Base-by-base conservation (phyloP, 2,329 filamentous ascomycete genomes). In the Diplodia intermedia region DNA sequence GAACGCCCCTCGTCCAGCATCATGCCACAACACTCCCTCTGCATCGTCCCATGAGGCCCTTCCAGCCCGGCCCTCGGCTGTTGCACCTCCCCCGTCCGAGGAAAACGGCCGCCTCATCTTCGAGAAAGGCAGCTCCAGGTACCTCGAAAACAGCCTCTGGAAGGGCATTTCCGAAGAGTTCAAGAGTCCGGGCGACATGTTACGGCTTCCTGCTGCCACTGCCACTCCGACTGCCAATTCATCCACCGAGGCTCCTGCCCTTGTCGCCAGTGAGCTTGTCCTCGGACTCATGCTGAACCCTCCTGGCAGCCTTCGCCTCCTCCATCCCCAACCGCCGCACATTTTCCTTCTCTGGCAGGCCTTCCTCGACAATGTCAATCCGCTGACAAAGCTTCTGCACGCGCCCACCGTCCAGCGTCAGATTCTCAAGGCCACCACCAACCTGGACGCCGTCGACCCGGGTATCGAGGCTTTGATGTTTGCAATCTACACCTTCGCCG, bases 301-400 rank as follows among this genome's bases (percentile, higher is more conserved):
- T 69, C 70, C 1, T 65, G 40, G 53, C 56, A 67, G 61, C 26
- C 68, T 78, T 18, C 70, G 71, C 12, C 75, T 79, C 1, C 71
- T 88, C 0, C 89, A 90, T 71, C 91, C 91, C 0, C 82, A 87
- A 4, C 85, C 88, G 0, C 84, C 87, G 14, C 87, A 91, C 40
- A 86, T 91, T 31, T 89, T 91, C 73, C 84, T 85, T 62, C 83
- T 94, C 5, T 94, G 91, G 91, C 89, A 93, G 75, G 82, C 88
- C 9, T 93, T 90, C 71, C 80, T 93, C 6, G 88, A 92, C 60
- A 89, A 91, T 69, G 88, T 94, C 67, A 91, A 94, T 72, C 91
- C 91, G 0, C 76, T 93, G 55, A 87, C 88, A 71, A 94, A 93
- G 75, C 74, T 89, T 55, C 88, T 92, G 29, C 91, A 94, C 74